These are phyloP conservation scores for Suillus paluster DNA, from an alignment of 768 basidiomycete species.

Conservation along the genomic window DNA sequence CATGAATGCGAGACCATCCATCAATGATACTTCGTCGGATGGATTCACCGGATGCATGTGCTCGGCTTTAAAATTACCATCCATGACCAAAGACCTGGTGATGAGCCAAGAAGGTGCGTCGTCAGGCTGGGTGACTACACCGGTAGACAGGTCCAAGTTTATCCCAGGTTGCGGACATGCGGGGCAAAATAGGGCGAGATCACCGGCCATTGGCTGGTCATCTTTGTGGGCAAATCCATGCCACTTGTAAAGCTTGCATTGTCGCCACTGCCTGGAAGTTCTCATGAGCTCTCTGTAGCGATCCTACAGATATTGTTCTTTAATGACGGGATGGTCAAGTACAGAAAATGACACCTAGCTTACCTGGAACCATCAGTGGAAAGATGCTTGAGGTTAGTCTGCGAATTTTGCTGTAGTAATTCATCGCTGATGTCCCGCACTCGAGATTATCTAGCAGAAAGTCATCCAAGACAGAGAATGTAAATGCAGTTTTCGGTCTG, in stretches of 20 bases:
- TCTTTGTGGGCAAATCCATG: conserved; percentile 10
- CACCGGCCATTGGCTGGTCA: neutral
- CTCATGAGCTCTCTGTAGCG: conserved; percentile 21
- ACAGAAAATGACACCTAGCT: neutral
- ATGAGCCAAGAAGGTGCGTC: neutral
- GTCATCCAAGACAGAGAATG: neutral
- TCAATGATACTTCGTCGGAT: neutral
- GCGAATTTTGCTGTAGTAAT: neutral
- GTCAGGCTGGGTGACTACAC: neutral
- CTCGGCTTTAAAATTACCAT: neutral
- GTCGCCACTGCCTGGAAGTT: conserved; percentile 19
- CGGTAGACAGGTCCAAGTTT: neutral
- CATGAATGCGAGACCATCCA: neutral
- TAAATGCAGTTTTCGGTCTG: neutral
- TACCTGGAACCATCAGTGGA: neutral
- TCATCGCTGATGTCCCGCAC: neutral
- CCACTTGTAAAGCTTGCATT: conserved; percentile 23
- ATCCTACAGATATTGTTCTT: conserved; percentile 8
- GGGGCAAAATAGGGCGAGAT: conserved; percentile 1
- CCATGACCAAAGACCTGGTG: neutral
- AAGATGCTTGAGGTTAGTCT: neutral
- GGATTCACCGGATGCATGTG: neutral
- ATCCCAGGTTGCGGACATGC: neutral
- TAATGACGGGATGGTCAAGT: neutral
- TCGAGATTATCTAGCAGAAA: neutral